A percentile compares a stretch with the other conserved stretches of the same genome.
Conservation (phyloP, 306 rosid species). For the Hylodesmum podocarpum region DNA sequence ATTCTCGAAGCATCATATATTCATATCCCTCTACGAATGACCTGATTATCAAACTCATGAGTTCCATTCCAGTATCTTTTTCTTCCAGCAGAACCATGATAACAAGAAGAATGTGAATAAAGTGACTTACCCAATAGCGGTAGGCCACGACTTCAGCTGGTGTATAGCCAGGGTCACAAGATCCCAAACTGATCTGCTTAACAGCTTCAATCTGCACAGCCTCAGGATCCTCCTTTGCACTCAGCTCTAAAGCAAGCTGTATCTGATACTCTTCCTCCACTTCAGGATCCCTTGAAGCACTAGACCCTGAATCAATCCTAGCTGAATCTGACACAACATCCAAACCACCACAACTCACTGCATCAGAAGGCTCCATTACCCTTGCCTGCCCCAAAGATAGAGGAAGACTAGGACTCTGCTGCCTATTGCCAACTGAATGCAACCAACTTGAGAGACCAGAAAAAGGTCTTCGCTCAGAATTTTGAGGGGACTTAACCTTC, state of each 20-base stretch:
- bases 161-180: constrained; percentile 77
- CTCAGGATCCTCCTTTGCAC: constrained; percentile 99
- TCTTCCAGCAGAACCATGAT: constrained; percentile 21
- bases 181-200: constrained; percentile 95
- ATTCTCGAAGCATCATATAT: constrained; percentile 20
- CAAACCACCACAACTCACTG: constrained; percentile 53
- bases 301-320: constrained; percentile 62
- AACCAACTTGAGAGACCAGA: constrained; percentile 78
- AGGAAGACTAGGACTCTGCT: constrained; percentile 47
- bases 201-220: constrained; percentile 98
- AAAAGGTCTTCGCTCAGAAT: constrained; percentile 61
- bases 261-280: constrained; percentile 93
- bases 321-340: constrained; percentile 58
- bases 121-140: constrained; percentile 85
- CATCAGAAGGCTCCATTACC: constrained; percentile 56
- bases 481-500: constrained; percentile 46
- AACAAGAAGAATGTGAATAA: constrained; percentile 36
- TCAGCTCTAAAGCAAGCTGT: constrained; percentile 82
- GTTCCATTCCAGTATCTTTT: constrained; percentile 19
- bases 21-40: constrained; percentile 25
- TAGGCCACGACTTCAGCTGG: constrained; percentile 93
- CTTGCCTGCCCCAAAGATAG: constrained; percentile 46
- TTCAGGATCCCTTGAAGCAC: constrained; percentile 78
- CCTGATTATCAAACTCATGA: constrained; percentile 13
- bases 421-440: constrained; percentile 66